A percentile compares a stretch with the other conserved stretches of the same genome.
Conservation (phyloP, 108 stramenopile genomes). For the Cyclotella sp. region DNA sequence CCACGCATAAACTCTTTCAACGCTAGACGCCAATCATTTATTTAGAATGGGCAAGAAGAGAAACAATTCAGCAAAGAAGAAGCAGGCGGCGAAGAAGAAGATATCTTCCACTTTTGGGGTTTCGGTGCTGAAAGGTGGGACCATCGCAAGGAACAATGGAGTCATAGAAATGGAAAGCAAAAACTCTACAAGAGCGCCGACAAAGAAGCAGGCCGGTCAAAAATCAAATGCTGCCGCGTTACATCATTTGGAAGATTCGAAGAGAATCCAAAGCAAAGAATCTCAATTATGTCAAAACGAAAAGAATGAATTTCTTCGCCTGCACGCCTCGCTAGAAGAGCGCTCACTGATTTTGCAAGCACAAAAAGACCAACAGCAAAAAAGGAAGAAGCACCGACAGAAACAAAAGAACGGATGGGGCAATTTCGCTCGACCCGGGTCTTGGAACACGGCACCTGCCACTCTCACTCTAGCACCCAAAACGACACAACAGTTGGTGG, state of each 20-base stretch:
- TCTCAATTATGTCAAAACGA: constrained; percentile 9
- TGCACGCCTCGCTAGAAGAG: constrained; percentile 51
- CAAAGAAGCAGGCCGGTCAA: not conserved
- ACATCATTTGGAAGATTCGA: not conserved
- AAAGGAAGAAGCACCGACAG: constrained; percentile 26
- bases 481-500: constrained; percentile 47
- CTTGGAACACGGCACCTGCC: constrained; percentile 24
- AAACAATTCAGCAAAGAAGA: constrained; percentile 42
- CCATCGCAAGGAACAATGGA: constrained; percentile 51
- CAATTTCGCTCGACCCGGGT: constrained; percentile 18
- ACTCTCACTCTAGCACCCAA: constrained; percentile 46
- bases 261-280: not conserved
- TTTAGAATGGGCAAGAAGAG: constrained; percentile 48
- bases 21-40: too few species aligned
- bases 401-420: constrained; percentile 46
- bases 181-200: constrained; percentile 16
- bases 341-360: constrained; percentile 40
- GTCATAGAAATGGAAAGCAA: constrained; percentile 17
- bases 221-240: not conserved
- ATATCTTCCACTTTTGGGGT: constrained; percentile 48
- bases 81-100: constrained; percentile 46
- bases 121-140: constrained; percentile 48
- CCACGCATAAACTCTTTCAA: too few species aligned
- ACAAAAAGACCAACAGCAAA: constrained; percentile 34
- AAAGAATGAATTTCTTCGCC: constrained; percentile 44